Percentiles rank a stretch among this genome's conserved stretches.
Evolutionary conservation across 208 protist genomes (phyloP).

Genomic region (Crithidia thermophila): DNA sequence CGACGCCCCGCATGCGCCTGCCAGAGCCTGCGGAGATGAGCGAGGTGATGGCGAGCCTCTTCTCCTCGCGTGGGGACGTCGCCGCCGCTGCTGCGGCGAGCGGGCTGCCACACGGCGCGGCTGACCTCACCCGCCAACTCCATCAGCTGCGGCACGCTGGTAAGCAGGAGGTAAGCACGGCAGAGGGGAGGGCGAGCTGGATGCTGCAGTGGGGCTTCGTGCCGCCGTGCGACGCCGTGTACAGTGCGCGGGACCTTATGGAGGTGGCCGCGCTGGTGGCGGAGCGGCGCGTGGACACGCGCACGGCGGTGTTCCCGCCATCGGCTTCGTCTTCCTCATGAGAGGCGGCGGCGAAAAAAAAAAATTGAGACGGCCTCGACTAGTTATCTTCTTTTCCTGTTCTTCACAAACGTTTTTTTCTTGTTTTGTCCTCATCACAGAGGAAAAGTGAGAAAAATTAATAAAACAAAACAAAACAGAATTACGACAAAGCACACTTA

Average conservation of each 20-base stretch:
- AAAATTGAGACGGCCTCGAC: no score
- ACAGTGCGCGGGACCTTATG: slow-evolving; percentile 62
- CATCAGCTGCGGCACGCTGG: slow-evolving; percentile 28
- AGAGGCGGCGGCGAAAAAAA: no score
- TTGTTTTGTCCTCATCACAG: not conserved
- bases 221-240: slow-evolving; percentile 61
- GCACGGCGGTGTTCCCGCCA: slow-evolving; percentile 39
- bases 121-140: slow-evolving; percentile 3
- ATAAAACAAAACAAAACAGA: no score
- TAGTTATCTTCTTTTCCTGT: not conserved
- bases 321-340: not conserved
- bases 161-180: slow-evolving; percentile 41
- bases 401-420: not conserved
- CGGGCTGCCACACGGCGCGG: not conserved
- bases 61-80: no score
- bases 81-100: not conserved
- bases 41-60: not conserved
- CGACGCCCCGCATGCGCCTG: not conserved
- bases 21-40: no score
- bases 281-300: slow-evolving; percentile 70
- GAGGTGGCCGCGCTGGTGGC: slow-evolving; percentile 76
- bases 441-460: no score
- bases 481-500: no score
- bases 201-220: slow-evolving; percentile 85
- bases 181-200: slow-evolving; percentile 69